A percentile compares a stretch with the other conserved stretches of the same genome.
Conservation (phyloP, 768 basidiomycete species). For the Suillus tomentosus region DNA sequence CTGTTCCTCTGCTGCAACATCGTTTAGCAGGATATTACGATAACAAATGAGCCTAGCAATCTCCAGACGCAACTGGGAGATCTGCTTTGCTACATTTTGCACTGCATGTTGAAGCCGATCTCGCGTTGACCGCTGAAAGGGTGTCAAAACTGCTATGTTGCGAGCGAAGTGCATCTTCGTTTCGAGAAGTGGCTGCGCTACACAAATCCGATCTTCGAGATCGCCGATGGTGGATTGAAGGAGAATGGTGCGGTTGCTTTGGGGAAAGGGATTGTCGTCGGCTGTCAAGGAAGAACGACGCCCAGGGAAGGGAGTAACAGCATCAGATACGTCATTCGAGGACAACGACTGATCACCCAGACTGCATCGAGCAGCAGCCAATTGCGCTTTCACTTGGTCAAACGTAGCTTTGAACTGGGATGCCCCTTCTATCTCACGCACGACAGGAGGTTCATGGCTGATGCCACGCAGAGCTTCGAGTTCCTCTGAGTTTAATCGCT, state of each 20-base stretch:
- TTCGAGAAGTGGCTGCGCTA: conserved; percentile 61
- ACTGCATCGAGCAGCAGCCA: conserved; percentile 55
- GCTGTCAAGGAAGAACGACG: conserved; percentile 19
- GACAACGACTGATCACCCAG: conserved; percentile 28
- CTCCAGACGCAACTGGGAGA: conserved; percentile 72
- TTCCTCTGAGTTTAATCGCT: conserved; percentile 20
- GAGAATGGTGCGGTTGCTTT: conserved; percentile 56
- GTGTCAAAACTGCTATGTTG: conserved; percentile 83
- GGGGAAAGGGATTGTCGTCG: conserved; percentile 31
- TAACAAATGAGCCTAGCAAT: conserved; percentile 74
- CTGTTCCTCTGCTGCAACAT: conserved; percentile 70
- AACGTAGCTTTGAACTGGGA: conserved; percentile 82
- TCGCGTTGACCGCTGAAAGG: conserved; percentile 84
- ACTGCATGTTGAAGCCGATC: conserved; percentile 68
- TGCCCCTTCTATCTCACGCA: conserved; percentile 59
- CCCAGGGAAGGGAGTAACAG: neutral
- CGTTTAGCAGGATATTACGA: conserved; percentile 70
- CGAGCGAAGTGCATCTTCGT: conserved; percentile 70
- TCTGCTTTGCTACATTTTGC: conserved; percentile 60
- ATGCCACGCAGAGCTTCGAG: conserved; percentile 23
- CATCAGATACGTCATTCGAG: conserved; percentile 1
- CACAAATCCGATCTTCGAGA: conserved; percentile 59
- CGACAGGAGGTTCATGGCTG: conserved; percentile 47
- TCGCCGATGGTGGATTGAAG: conserved; percentile 64
- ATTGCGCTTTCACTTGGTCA: conserved; percentile 82